These are phyloP conservation scores for Dactylellina drechsleri DNA, from an alignment of 2,329 filamentous ascomycete genomes.

Conservation along the genomic window DNA sequence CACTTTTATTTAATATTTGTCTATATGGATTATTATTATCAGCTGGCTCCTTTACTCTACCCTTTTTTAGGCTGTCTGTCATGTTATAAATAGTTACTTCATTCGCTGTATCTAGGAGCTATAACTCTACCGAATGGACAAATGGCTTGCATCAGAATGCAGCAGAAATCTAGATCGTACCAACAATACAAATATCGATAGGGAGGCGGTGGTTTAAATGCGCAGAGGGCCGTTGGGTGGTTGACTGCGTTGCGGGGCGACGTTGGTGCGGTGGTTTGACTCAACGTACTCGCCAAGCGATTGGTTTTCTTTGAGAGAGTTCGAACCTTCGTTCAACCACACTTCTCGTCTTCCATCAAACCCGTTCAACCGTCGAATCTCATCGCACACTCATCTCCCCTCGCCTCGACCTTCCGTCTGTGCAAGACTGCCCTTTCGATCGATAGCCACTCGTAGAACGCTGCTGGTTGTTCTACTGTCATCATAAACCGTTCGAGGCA, in stretches of 20 bases:
- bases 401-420: neutral
- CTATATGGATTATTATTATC: no score
- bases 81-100: no score
- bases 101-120: no score
- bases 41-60: no score
- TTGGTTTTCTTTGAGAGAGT: constrained; percentile 21
- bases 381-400: constrained; percentile 3
- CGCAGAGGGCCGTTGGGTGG: neutral
- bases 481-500: neutral
- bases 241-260: constrained; percentile 20
- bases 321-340: constrained; percentile 52
- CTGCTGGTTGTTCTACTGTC: neutral
- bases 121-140: no score
- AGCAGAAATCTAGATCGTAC: no score
- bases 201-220: constrained; percentile 8
- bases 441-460: no score
- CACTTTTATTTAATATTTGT: no score
- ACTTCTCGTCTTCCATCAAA: constrained; percentile 26
- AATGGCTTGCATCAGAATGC: no score
- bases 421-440: no score
- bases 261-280: constrained; percentile 47
- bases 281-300: constrained; percentile 20
- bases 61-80: no score
- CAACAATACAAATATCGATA: neutral
- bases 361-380: neutral